Conservation (phyloP, 345 rosid species). For the Lenwebbia sp. region DNA sequence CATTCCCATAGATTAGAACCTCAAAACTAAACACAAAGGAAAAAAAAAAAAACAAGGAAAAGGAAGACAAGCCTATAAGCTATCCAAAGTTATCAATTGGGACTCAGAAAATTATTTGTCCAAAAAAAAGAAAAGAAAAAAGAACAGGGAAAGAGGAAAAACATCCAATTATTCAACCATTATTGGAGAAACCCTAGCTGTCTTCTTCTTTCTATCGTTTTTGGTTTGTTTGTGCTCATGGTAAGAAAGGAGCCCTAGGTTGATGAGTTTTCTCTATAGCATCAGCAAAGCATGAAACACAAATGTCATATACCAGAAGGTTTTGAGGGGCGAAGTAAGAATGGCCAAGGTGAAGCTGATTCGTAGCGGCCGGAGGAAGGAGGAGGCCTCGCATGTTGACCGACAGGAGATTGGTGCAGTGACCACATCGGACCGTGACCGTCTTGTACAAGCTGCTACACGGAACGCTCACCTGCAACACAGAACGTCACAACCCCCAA, state of each 20-base stretch:
- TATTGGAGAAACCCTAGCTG: not conserved
- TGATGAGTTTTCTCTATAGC: not conserved
- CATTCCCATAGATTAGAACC: not conserved
- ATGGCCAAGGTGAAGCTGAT: slow-evolving; percentile 69
- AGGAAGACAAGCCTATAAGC: not conserved
- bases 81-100: not conserved
- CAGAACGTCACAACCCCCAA: not conserved
- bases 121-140: not conserved
- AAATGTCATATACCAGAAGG: slow-evolving; percentile 30
- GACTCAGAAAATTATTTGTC: not conserved
- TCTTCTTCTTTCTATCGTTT: not conserved
- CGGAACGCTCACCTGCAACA: slow-evolving; percentile 75
- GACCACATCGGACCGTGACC: slow-evolving; percentile 93
- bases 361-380: slow-evolving; percentile 41
- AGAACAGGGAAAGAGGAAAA: not conserved
- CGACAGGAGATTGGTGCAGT: slow-evolving; percentile 85
- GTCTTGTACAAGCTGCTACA: slow-evolving; percentile 90
- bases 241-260: not conserved
- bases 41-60: not conserved
- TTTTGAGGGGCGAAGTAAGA: slow-evolving; percentile 68
- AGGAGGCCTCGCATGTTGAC: slow-evolving; percentile 65
- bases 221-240: not conserved
- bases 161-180: not conserved
- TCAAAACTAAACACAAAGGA: not conserved
- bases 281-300: not conserved